Percentiles rank a stretch among this genome's conserved stretches.
Evolutionary conservation across 306 rosid species (phyloP).

Genomic region (Rosa persica): DNA sequence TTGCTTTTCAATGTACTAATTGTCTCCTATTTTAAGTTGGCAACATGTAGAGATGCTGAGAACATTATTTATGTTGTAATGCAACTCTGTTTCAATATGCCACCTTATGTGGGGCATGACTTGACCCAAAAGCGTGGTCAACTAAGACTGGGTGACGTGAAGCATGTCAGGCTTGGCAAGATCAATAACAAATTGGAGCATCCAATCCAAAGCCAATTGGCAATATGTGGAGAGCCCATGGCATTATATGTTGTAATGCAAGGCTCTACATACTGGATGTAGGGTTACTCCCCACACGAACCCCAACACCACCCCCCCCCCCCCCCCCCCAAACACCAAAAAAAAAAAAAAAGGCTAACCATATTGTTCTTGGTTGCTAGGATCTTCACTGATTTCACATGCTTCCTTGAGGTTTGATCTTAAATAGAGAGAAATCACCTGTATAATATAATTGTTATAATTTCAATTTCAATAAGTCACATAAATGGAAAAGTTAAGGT

Average conservation of each 20-base stretch:
- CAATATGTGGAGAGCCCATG: neutral
- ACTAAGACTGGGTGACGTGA: neutral
- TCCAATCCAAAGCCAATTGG: neutral
- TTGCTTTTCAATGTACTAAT: neutral
- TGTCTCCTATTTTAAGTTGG: neutral
- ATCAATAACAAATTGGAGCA: neutral
- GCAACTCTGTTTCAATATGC: neutral
- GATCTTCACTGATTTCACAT: conserved; percentile 36
- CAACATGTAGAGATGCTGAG: neutral
- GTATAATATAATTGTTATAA: conserved; percentile 31
- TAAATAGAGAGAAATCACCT: conserved; percentile 80
- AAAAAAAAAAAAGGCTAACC: conserved; percentile 49
- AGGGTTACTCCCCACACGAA: neutral
- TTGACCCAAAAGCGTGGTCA: neutral
- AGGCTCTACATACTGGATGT: neutral
- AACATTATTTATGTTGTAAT: neutral
- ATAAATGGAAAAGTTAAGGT: neutral
- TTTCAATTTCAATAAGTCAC: conserved; percentile 17
- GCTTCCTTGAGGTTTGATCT: conserved; percentile 78
- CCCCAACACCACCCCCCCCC: neutral
- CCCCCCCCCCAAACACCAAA: too few relatives aligned
- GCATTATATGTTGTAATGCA: neutral
- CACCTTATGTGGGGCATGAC: neutral
- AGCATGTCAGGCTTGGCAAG: neutral
- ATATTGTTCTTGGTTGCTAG: conserved; percentile 37